Conservation (phyloP, 306 rosid genomes). For the Cicer pinnatifidum region DNA sequence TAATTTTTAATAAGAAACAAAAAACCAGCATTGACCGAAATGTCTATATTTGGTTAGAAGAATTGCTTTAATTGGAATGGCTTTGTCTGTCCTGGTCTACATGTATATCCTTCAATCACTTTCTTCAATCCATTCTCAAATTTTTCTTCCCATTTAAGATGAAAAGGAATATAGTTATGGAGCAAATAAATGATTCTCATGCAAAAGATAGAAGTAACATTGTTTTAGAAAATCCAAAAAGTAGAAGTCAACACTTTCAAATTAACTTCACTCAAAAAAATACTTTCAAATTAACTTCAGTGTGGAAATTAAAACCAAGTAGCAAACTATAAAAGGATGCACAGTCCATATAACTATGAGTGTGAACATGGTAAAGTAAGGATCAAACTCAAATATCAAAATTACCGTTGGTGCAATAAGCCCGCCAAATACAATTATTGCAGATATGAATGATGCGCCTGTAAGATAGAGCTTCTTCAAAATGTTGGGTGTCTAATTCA, state of each 20-base stretch:
- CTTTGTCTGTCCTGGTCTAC: constrained; percentile 9
- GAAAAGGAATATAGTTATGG: constrained; percentile 2
- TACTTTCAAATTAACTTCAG: constrained; percentile 6
- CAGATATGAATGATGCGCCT: constrained; percentile 68
- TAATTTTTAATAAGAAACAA: constrained; percentile 3
- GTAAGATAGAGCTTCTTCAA: constrained; percentile 85
- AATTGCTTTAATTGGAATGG: constrained; percentile 4
- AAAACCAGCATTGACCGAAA: background rate
- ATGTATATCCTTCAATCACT: constrained; percentile 30
- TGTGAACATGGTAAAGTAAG: constrained; percentile 14
- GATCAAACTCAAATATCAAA: constrained; percentile 28
- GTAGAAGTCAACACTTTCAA: constrained; percentile 9
- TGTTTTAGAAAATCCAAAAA: background rate
- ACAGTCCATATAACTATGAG: background rate
- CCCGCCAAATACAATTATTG: constrained; percentile 84
- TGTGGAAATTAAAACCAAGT: background rate
- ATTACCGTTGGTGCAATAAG: constrained; percentile 91
- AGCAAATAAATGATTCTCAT: constrained; percentile 3
- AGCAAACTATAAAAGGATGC: background rate
- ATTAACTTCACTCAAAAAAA: background rate
- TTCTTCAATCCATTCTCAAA: background rate
- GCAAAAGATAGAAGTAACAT: background rate
- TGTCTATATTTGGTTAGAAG: background rate
- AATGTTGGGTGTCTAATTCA: constrained; percentile 74
- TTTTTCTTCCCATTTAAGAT: background rate